Percentiles rank a stretch among this genome's conserved stretches.
These are phyloP conservation scores for Wickerhamiella dianesei DNA, from an alignment of 805 yeast genomes.

Conservation along the genomic window DNA sequence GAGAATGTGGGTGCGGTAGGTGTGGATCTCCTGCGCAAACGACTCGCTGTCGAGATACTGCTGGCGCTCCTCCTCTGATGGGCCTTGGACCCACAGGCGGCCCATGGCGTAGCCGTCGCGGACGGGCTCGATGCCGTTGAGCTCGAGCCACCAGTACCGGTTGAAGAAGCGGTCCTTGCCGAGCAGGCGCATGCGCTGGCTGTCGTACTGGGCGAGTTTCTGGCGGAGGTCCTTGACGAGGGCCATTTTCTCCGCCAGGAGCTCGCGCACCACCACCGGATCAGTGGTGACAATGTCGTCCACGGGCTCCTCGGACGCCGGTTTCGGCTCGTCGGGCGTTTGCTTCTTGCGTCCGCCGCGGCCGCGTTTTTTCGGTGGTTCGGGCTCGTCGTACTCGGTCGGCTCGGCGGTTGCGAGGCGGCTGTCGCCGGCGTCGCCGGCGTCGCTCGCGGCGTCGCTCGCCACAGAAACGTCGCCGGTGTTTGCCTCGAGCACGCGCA, in stretches of 20 bases:
- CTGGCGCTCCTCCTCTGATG: constrained; percentile 37
- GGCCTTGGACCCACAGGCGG: constrained; percentile 85
- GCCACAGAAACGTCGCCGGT: constrained; percentile 5
- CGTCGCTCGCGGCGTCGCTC: constrained; percentile 18
- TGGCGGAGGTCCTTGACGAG: constrained; percentile 29
- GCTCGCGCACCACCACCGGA: constrained; percentile 19
- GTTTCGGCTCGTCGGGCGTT: background rate
- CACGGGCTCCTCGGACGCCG: constrained; percentile 11
- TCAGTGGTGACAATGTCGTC: constrained; percentile 10
- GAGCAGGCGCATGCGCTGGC: constrained; percentile 58
- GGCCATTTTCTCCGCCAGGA: background rate
- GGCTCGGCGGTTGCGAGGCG: background rate
- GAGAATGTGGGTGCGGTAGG: constrained; percentile 5
- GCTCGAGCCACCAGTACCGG: constrained; percentile 92
- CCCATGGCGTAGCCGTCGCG: constrained; percentile 53
- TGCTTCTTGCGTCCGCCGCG: background rate
- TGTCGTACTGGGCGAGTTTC: constrained; percentile 39
- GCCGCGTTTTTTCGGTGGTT: constrained; percentile 15
- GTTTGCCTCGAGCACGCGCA: constrained; percentile 17
- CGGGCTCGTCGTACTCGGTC: constrained; percentile 1
- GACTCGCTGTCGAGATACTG: constrained; percentile 23
- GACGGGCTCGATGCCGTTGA: constrained; percentile 43
- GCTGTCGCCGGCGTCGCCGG: constrained; percentile 13
- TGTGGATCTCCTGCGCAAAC: constrained; percentile 12
- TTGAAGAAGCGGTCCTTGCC: constrained; percentile 79